Evolutionary conservation across 2,329 filamentous ascomycete species (phyloP).

Genomic region (Exophiala sp.): DNA sequence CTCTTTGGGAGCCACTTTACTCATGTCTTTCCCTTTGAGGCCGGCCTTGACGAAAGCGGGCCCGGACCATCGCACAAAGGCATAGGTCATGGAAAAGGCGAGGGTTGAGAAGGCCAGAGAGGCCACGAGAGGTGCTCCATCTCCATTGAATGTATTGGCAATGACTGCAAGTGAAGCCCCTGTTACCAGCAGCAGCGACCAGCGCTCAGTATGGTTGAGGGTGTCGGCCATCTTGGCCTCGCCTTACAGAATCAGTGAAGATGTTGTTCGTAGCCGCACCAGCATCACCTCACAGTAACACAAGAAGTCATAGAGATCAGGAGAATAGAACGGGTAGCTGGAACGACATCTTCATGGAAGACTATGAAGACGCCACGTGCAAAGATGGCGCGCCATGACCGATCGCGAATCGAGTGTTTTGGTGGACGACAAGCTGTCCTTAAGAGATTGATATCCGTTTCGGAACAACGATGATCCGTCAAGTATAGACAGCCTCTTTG

Average conservation of each 20-base stretch:
- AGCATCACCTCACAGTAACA: background rate
- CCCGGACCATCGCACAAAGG: slow-evolving; percentile 90
- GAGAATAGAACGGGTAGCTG: too few relatives aligned
- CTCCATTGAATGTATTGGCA: slow-evolving; percentile 73
- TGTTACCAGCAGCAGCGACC: slow-evolving; percentile 60
- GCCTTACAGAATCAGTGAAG: too few relatives aligned
- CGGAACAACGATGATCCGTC: too few relatives aligned
- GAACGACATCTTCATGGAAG: background rate
- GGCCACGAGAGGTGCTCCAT: slow-evolving; percentile 84
- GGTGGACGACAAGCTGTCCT: slow-evolving; percentile 7
- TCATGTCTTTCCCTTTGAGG: slow-evolving; percentile 84
- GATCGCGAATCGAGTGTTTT: too few relatives aligned
- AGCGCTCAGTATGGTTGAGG: slow-evolving; percentile 54
- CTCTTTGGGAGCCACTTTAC: slow-evolving; percentile 70
- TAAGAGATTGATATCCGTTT: too few relatives aligned
- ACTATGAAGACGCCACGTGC: background rate
- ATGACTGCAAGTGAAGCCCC: slow-evolving; percentile 70
- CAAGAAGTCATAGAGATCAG: background rate
- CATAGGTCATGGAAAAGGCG: slow-evolving; percentile 76
- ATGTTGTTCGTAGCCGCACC: too few relatives aligned
- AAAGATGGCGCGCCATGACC: too few relatives aligned
- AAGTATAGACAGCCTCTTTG: too few relatives aligned
- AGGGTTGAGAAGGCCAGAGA: slow-evolving; percentile 82
- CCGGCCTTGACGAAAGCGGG: slow-evolving; percentile 83
- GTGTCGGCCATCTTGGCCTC: slow-evolving; percentile 35